Conservation (phyloP, 306 rosid species). For the Fagus crenata region DNA sequence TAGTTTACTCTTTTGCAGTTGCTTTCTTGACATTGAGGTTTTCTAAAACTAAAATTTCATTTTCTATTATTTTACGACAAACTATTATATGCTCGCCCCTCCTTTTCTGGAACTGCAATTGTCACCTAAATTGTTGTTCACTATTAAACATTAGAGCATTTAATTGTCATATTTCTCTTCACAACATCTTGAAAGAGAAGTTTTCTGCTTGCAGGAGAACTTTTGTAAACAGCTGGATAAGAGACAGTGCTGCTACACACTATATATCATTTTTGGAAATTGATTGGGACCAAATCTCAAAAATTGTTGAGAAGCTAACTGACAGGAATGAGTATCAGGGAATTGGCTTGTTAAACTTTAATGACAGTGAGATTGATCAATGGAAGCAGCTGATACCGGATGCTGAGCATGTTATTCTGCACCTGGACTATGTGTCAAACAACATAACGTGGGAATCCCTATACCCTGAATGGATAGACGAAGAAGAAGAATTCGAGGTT, state of each 20-base stretch:
- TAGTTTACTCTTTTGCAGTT: not conserved
- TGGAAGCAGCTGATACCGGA: constrained; percentile 78
- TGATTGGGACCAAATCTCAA: constrained; percentile 68
- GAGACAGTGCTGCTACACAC: constrained; percentile 35
- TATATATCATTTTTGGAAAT: constrained; percentile 53
- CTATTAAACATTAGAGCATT: constrained; percentile 7
- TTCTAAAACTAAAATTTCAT: not conserved
- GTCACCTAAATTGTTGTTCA: not conserved
- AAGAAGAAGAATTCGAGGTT: constrained; percentile 84
- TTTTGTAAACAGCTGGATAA: constrained; percentile 40
- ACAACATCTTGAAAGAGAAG: constrained; percentile 4
- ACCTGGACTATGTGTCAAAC: constrained; percentile 44
- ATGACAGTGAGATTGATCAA: constrained; percentile 60
- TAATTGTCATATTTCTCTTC: constrained; percentile 18
- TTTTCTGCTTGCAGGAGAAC: constrained; percentile 40
- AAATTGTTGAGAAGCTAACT: constrained; percentile 44
- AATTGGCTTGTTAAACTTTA: constrained; percentile 79
- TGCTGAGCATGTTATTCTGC: constrained; percentile 55
- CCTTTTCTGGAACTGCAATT: constrained; percentile 12
- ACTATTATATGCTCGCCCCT: not conserved
- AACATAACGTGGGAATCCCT: constrained; percentile 72
- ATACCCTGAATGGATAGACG: constrained; percentile 94
- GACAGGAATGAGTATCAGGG: constrained; percentile 60
- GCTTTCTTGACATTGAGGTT: constrained; percentile 6
- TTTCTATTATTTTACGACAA: not conserved